A percentile compares a stretch with the other conserved stretches of the same genome.
phyloP scores from a whole-genome alignment of 805 yeast genomes.

The Wickerhamomyces pijperi region DNA sequence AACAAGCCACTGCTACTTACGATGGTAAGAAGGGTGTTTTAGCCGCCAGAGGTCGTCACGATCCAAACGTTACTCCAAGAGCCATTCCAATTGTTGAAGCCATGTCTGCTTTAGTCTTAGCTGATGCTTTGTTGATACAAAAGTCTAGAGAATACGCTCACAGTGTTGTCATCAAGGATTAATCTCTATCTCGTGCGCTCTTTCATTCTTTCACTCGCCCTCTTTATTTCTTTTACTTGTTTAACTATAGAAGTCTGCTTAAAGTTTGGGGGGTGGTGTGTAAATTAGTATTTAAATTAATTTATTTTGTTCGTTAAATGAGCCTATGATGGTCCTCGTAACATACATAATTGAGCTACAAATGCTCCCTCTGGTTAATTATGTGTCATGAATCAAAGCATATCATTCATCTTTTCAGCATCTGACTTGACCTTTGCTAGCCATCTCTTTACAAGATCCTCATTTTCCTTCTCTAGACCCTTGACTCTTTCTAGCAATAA shows the following conservation, averaged over 20 bases:
- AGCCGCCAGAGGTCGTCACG: constrained; percentile 97
- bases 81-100: constrained; percentile 98
- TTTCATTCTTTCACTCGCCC: too few relatives aligned
- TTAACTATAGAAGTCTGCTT: background rate
- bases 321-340: too few relatives aligned
- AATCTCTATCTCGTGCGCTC: background rate
- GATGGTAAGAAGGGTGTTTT: constrained; percentile 81
- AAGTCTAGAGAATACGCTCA: constrained; percentile 62
- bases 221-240: too few relatives aligned
- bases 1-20: constrained; percentile 80
- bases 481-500: constrained; percentile 22
- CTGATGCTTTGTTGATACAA: constrained; percentile 79
- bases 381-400: constrained; percentile 1
- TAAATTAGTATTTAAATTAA: too few relatives aligned
- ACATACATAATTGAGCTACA: too few relatives aligned
- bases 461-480: constrained; percentile 35
- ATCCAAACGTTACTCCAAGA: constrained; percentile 96
- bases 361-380: too few relatives aligned
- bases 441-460: constrained; percentile 45
- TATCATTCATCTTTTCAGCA: constrained; percentile 41
- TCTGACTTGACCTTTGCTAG: constrained; percentile 44
- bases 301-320: too few relatives aligned
- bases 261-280: background rate
- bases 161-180: constrained; percentile 15
- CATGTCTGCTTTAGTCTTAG: constrained; percentile 91